Base-by-base conservation (phyloP, 176 grass and related monocot genomes). In the Stipa capillata region DNA sequence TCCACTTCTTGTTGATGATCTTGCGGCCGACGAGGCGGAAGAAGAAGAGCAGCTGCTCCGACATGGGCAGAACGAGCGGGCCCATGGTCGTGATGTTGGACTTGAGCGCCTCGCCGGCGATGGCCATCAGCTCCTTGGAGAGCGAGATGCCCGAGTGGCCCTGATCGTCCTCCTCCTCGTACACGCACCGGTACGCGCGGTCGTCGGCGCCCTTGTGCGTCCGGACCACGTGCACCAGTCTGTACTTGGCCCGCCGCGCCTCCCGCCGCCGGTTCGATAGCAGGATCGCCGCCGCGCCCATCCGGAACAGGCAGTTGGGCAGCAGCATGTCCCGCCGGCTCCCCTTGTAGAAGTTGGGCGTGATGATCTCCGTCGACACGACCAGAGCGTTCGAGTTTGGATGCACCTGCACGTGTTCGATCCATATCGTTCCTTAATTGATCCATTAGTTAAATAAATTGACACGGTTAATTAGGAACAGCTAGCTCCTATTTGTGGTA, bases 31-130 rank as follows among this genome's bases (percentile, higher is more conserved):
- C 88, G 5, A 97, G 94, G 2, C 83, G 85, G 83, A 97, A 89
- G 84, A 97, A 93, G 81, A 97, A 97, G 76, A 97, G 90, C 54
- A 97, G 79, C 84, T 97, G 94, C 85, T 97, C 94, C 25, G 94
- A 97, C 83, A 93, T 91, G 59, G 94, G 94, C 17, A 97, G 86
- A 42, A 97, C 94, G 5, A 97, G 88, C 7, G 94, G 94, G 2
- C 94, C 94, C 16, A 97, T 93, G 65, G 94, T 97, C 0, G 94
- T 97, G 83, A 97, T 97, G 80, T 97, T 97, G 28, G 94, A 97
- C 82, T 93, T 97, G 33, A 97, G 88, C 35, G 94, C 94, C 63
- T 97, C 88, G 11, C 94, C 94, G 8, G 94, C 94, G 80, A 97
- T 97, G 53, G 91, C 94, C 94, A 97, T 97, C 3, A 97, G 94